Evolutionary conservation across 805 yeast genomes (phyloP).

Genomic region (Spathaspora boniae): DNA sequence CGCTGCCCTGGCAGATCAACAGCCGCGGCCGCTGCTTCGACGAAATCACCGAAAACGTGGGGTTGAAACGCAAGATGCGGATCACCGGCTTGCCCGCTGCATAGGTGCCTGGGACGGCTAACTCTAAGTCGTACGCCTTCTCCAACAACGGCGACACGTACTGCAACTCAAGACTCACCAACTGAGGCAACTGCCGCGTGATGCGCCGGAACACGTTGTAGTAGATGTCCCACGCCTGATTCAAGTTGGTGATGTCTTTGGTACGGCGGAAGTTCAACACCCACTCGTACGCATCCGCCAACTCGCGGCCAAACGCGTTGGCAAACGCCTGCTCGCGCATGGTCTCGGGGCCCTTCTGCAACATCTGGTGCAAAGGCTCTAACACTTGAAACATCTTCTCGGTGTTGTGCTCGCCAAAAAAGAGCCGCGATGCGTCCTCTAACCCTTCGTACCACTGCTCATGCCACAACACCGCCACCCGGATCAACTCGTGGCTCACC

Average conservation of each 20-base stretch:
- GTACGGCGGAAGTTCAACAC: constrained; percentile 79
- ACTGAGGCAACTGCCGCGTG: constrained; percentile 81
- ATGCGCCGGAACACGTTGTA: constrained; percentile 91
- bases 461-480: constrained; percentile 96
- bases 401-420: constrained; percentile 90
- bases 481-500: constrained; percentile 88
- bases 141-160: constrained; percentile 90
- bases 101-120: constrained; percentile 94
- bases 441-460: constrained; percentile 98
- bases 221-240: constrained; percentile 97
- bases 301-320: constrained; percentile 89
- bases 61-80: constrained; percentile 71
- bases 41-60: constrained; percentile 79
- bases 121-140: constrained; percentile 70
- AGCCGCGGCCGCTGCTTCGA: constrained; percentile 96
- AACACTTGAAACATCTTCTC: constrained; percentile 91
- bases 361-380: constrained; percentile 82
- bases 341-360: constrained; percentile 87
- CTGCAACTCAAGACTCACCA: constrained; percentile 82
- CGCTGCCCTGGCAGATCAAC: constrained; percentile 75
- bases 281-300: constrained; percentile 93
- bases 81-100: constrained; percentile 78
- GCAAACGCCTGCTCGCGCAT: constrained; percentile 89
- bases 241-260: constrained; percentile 80
- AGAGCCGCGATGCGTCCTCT: constrained; percentile 92